Conservation (phyloP, 441 rosid species). For the Mallotus japonicus region DNA sequence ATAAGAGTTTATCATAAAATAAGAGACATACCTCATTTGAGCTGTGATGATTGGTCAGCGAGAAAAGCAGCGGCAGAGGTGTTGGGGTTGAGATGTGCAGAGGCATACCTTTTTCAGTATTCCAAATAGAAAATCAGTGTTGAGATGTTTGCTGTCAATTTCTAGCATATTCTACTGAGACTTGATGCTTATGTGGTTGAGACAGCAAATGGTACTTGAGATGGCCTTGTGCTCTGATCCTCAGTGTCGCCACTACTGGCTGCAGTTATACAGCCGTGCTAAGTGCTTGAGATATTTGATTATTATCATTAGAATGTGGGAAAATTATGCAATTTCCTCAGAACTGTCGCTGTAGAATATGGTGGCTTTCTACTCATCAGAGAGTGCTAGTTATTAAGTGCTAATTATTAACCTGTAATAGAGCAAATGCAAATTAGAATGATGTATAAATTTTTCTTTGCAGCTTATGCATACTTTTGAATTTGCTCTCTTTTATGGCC, state of each 20-base stretch:
- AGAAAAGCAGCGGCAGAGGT: slow-evolving; percentile 94
- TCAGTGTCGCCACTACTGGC: neutral
- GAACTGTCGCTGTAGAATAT: too few species aligned
- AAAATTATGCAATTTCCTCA: neutral
- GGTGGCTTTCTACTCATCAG: neutral
- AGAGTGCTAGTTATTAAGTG: neutral
- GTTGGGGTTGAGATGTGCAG: too few species aligned
- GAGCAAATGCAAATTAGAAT: neutral
- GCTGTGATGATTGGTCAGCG: slow-evolving; percentile 78
- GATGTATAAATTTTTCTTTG: neutral
- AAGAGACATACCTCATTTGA: too few species aligned
- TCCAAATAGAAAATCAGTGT: too few species aligned
- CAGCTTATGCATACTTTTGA: neutral
- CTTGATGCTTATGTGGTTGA: slow-evolving; percentile 20
- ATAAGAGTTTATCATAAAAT: too few species aligned
- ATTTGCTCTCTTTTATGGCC: neutral
- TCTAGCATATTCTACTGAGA: neutral
- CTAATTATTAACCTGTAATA: neutral
- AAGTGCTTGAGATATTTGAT: neutral
- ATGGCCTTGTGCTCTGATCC: neutral
- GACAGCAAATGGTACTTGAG: slow-evolving; percentile 43
- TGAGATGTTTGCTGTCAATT: too few species aligned
- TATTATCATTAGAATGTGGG: neutral
- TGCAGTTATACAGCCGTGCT: neutral
- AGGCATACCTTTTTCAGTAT: too few species aligned